Evolutionary conservation across 352 stramenopile species (phyloP).

Genomic region (Globisporangium lucens): DNA sequence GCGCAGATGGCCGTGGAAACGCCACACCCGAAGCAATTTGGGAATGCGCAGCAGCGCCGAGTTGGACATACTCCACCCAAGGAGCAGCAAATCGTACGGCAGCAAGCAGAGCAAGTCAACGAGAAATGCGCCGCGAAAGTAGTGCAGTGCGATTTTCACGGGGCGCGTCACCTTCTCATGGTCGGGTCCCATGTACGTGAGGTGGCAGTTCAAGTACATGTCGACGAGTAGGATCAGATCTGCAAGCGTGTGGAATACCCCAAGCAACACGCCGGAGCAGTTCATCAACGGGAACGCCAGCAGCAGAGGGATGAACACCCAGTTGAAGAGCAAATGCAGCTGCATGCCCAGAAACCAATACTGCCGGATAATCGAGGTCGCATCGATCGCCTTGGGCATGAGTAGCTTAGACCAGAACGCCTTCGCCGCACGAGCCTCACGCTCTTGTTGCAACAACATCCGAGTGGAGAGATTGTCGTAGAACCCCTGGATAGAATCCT

Average conservation of each 20-base stretch:
- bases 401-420: constrained; percentile 18
- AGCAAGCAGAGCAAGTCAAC: constrained; percentile 40
- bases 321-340: constrained; percentile 38
- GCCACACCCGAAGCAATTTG: constrained; percentile 25
- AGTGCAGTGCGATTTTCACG: constrained; percentile 25
- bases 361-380: neutral
- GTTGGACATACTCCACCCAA: neutral
- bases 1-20: constrained; percentile 23
- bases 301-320: constrained; percentile 34
- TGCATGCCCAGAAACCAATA: constrained; percentile 44
- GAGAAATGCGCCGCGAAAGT: constrained; percentile 25
- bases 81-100: constrained; percentile 34
- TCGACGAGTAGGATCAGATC: constrained; percentile 41
- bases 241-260: constrained; percentile 20
- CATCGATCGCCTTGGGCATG: constrained; percentile 10
- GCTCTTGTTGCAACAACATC: constrained; percentile 18
- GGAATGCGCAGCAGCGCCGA: constrained; percentile 1
- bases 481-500: constrained; percentile 14
- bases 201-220: constrained; percentile 50
- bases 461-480: constrained; percentile 29
- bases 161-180: constrained; percentile 28
- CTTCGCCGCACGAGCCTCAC: constrained; percentile 5
- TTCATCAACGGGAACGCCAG: constrained; percentile 37
- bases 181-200: constrained; percentile 24
- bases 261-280: constrained; percentile 13